Base-by-base conservation (phyloP, 768 basidiomycete genomes). In the Boletus pseudo-olivaceus region DNA sequence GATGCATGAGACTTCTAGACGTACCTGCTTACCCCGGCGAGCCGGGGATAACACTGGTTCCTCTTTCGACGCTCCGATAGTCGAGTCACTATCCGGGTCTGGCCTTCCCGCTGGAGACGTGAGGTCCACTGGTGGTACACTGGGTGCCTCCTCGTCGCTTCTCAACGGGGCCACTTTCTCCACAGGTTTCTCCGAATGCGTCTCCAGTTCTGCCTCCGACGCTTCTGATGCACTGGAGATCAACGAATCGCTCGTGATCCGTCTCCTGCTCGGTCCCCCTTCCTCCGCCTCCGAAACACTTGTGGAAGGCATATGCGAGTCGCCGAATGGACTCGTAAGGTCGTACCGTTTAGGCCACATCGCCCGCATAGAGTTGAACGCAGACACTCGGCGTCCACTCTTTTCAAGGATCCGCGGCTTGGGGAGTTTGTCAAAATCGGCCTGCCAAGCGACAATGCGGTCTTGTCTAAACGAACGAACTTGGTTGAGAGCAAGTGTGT, bases 401-500 rank as follows among this genome's bases (percentile, higher is more conserved):
- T 77, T 80, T 52, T 84, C 85, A 20, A 54, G 62, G 66, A 78
- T 76, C 58, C 82, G 86, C 51, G 79, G 85, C 64, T 88, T 90
- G 7, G 88, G 87, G 29, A 98, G 77, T 48, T 84, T 82, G 61
- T 93, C 89, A 60, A 96, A 93, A 66, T 98, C 93, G 57, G 82
- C 82, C 69, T 99, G 94, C 91, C 95, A 98, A n/a, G 89, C 90
- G 15, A 96, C 92, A 44, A 96, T 92, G 67, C 88, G 88, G 62
- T 96, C 93, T 73, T 98, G 96, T 43, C 94, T 80, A 55, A 85
- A 85, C 1, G 89, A 84, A 45, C 94, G 85, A 6, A 94, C 88
- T 60, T 83, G 82, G 57, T 94, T 98, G 47, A 95, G 78, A 35
- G 87, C 90, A 40, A 96, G 79, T 0, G 93, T 95, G 65, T 97